Base-by-base conservation (phyloP, 805 yeast genomes). In the Tetrapisispora nanseiensis region DNA sequence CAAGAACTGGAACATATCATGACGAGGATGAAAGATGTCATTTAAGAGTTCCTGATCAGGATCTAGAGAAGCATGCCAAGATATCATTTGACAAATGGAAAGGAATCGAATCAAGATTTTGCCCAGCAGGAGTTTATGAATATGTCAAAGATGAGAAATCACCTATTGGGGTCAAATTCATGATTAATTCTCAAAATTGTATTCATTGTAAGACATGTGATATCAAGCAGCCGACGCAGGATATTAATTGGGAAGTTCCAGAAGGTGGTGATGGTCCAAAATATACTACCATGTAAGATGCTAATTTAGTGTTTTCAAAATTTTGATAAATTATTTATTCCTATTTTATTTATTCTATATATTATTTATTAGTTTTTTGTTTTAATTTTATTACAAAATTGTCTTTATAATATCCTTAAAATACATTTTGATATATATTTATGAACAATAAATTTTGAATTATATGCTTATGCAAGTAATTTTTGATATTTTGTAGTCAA, bases 241-340 rank as follows among this genome's bases (percentile, higher is more conserved):
- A 89, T 58, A 92, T 92, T 48, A 73, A 76, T 58, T 92, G 98
- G 98, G 76, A 80, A 11, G 95, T 86, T n/a, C 98, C 98, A 7
- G 97, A 92, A 68, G 97, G 98, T 47, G 97, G 97, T 24, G 98
- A 84, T 62, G 98, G 98, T 12, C 98, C 98, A 44, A 92, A 92
- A 63, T 92, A 92, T 62, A 80, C 81, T 8, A 26, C 34, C 7
- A 42, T 20, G 27, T 34, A 15, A 33, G 13, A 15, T 5, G n/a
- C 4, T 24, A 20, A 28, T 28, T 23, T 22, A 4, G 18, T n/a
- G 15, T 21, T 8, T 28, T 29, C 7, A 13, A 21, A 3, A 15
- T 26, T 36, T 24, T 31, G 23, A 22, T 26, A 26, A 37, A 20
- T 36, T 19, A 23, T 39, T 22, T 18, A 39, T 27, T 18, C 22